Conservation (phyloP, 2,329 filamentous ascomycete species). For the Cytospora mali region DNA sequence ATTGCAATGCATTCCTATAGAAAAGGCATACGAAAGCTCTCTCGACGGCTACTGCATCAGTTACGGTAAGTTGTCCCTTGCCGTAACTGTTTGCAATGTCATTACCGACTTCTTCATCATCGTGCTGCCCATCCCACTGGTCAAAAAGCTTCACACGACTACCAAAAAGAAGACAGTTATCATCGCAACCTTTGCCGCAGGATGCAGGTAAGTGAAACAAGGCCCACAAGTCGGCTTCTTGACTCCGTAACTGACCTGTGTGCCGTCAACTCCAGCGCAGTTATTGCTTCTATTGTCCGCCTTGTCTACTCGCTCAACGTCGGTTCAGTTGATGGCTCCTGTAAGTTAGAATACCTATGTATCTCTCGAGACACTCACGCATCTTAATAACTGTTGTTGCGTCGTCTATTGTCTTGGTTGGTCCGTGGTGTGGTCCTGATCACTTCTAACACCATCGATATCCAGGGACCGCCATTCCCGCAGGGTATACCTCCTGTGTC, state of each 20-base stretch:
- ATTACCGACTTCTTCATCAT: conserved; percentile 15
- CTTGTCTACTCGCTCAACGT: conserved; percentile 14
- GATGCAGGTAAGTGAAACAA: background rate
- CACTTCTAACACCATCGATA: background rate
- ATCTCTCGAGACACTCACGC: too few species aligned
- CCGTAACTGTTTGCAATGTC: conserved; percentile 5
- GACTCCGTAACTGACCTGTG: background rate
- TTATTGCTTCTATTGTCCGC: conserved; percentile 9
- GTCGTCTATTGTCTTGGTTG: too few species aligned
- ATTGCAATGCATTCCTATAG: conserved; percentile 18
- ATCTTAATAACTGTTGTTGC: too few species aligned
- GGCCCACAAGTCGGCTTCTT: background rate
- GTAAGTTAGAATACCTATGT: background rate
- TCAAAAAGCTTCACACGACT: background rate
- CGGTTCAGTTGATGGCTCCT: conserved; percentile 13
- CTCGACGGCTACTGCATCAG: conserved; percentile 9
- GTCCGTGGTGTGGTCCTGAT: background rate
- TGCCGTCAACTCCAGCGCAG: conserved; percentile 6
- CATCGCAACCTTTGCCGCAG: background rate
- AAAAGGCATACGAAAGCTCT: background rate
- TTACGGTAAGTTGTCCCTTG: background rate
- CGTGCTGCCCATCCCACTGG: conserved; percentile 2
- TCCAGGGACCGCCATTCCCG: conserved; percentile 10
- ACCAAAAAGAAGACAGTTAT: background rate
- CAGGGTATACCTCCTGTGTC: conserved; percentile 9